Evolutionary conservation across 2,329 filamentous ascomycete species (phyloP).

Genomic region (Fusarium phyllophilum): DNA sequence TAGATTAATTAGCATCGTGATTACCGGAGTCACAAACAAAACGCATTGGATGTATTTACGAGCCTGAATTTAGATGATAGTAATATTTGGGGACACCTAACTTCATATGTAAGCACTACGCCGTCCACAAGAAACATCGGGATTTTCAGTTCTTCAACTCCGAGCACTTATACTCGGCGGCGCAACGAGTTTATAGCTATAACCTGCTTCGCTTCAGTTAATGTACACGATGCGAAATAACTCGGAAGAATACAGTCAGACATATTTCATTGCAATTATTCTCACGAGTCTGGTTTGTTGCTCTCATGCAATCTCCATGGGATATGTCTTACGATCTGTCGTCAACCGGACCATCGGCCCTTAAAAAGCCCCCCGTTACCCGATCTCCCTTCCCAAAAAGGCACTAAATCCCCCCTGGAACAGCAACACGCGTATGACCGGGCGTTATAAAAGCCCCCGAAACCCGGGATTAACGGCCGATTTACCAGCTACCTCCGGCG

Average conservation of each 20-base stretch:
- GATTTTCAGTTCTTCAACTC: neutral
- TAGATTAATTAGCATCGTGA: fast-evolving
- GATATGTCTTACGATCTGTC: neutral
- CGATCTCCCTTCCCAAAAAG: neutral
- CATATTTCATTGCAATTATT: neutral
- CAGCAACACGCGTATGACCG: neutral
- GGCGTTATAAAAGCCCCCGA: conserved; percentile 20
- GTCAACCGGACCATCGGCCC: neutral
- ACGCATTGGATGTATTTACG: fast-evolving
- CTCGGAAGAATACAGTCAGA: fast-evolving
- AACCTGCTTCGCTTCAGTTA: neutral
- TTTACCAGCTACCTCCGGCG: conserved; percentile 13
- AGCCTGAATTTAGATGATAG: too few species aligned
- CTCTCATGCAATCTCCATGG: neutral
- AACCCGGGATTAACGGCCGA: conserved; percentile 28
- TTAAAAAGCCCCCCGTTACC: conserved; percentile 4
- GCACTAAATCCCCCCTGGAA: neutral
- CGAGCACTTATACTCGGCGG: neutral
- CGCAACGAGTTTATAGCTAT: too few species aligned
- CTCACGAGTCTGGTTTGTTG: neutral
- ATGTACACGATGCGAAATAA: fast-evolving
- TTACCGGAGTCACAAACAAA: fast-evolving
- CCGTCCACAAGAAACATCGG: too few species aligned
- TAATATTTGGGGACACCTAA: too few species aligned
- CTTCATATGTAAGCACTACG: neutral